Percentiles rank a stretch among this genome's conserved stretches.
phyloP scores from a whole-genome alignment of 768 basidiomycete genomes.

The Lactarius quietus region DNA sequence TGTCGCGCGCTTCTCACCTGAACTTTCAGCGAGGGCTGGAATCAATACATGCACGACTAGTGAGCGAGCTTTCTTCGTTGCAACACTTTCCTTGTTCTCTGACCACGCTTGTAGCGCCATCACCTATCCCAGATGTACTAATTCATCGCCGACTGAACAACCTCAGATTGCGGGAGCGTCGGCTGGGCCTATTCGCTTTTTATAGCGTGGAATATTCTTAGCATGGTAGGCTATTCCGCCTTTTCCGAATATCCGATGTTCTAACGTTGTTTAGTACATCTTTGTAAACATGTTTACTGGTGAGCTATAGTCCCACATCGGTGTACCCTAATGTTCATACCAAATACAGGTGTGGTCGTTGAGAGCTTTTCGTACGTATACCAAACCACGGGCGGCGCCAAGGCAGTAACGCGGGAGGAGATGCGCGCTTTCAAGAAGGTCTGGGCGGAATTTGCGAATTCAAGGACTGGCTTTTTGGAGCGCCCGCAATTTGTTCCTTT shows the following conservation, averaged over 20 bases:
- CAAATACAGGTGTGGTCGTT: slow-evolving; percentile 74
- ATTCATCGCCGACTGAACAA: slow-evolving; percentile 39
- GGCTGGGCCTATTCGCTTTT: slow-evolving; percentile 84
- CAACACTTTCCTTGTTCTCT: neutral
- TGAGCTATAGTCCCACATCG: slow-evolving; percentile 31
- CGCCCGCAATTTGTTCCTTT: slow-evolving; percentile 70
- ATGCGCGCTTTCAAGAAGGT: slow-evolving; percentile 94
- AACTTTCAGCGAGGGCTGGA: slow-evolving; percentile 82
- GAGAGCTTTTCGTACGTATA: slow-evolving; percentile 96
- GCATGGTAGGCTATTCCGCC: slow-evolving; percentile 62
- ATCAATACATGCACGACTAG: slow-evolving; percentile 97
- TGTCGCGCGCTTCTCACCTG: neutral
- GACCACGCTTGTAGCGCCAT: slow-evolving; percentile 50
- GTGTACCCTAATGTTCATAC: neutral
- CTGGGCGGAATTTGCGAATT: slow-evolving; percentile 83
- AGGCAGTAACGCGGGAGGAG: slow-evolving; percentile 80
- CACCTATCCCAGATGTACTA: slow-evolving; percentile 78
- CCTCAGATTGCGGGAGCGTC: slow-evolving; percentile 85
- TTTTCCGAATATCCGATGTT: neutral
- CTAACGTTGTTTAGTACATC: slow-evolving; percentile 62
- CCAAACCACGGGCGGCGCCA: slow-evolving; percentile 78
- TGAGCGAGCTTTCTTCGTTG: slow-evolving; percentile 41
- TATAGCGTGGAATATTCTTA: slow-evolving; percentile 92
- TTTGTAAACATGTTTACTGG: slow-evolving; percentile 96
- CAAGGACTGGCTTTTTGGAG: slow-evolving; percentile 74